These are phyloP conservation scores for Pythium scleroteichum DNA, from an alignment of 352 stramenopile genomes.

Conservation along the genomic window DNA sequence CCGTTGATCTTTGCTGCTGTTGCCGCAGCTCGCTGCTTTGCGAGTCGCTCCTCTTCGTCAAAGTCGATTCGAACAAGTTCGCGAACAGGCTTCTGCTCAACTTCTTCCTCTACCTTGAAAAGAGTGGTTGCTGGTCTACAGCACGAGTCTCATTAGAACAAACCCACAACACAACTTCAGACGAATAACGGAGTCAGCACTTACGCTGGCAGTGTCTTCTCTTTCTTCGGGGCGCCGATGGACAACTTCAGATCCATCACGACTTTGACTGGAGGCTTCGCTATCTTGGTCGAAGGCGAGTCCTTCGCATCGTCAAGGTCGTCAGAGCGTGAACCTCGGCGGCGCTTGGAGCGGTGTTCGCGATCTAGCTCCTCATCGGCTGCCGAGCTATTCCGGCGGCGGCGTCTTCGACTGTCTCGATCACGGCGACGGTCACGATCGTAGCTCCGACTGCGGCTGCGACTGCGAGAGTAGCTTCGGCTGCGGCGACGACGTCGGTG, in stretches of 20 bases:
- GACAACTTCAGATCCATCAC: slow-evolving; percentile 51
- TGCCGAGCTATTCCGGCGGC: slow-evolving; percentile 27
- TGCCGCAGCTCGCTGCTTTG: slow-evolving; percentile 32
- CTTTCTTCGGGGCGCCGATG: slow-evolving; percentile 33
- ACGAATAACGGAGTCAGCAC: slow-evolving; percentile 3
- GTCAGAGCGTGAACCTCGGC: slow-evolving; percentile 13
- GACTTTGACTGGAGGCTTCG: slow-evolving; percentile 34
- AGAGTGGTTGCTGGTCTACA: slow-evolving; percentile 13
- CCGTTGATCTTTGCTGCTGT: slow-evolving; percentile 44
- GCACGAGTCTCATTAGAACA: background rate
- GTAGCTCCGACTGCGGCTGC: slow-evolving; percentile 36
- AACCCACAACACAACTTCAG: background rate
- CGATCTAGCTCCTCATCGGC: slow-evolving; percentile 14
- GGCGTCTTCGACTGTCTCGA: slow-evolving; percentile 15
- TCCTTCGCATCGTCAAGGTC: background rate
- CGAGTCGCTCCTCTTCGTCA: slow-evolving; percentile 44
- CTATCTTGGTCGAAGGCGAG: background rate
- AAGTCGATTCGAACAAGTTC: slow-evolving; percentile 55
- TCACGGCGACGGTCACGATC: slow-evolving; percentile 16
- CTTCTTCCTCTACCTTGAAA: slow-evolving; percentile 44
- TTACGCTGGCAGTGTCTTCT: slow-evolving; percentile 34
- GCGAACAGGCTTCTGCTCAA: slow-evolving; percentile 40
- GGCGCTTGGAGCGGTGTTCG: slow-evolving; percentile 25
- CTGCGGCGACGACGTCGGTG: slow-evolving; percentile 31
- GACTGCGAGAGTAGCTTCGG: slow-evolving; percentile 26